Conservation (phyloP, 2,329 filamentous ascomycete genomes). For the Madurella mycetomatis region DNA sequence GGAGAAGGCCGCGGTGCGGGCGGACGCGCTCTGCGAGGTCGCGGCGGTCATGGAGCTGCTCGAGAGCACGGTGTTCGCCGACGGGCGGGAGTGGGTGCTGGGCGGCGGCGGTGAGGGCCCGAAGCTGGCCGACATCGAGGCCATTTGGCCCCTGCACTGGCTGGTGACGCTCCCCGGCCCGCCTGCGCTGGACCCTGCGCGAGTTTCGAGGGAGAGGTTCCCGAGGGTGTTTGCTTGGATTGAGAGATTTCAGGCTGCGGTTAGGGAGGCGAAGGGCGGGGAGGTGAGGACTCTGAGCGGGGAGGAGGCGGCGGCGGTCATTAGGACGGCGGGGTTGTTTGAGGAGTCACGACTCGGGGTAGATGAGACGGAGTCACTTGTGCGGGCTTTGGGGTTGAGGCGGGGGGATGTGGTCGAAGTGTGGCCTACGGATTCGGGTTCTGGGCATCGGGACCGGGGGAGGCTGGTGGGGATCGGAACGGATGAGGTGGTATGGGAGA, state of each 20-base stretch:
- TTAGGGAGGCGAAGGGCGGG: constrained; percentile 39
- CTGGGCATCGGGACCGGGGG: constrained; percentile 54
- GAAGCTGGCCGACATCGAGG: constrained; percentile 64
- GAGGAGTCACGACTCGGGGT: constrained; percentile 40
- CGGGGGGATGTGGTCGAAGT: constrained; percentile 53
- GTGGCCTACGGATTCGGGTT: constrained; percentile 60
- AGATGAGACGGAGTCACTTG: constrained; percentile 46
- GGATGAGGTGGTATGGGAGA: constrained; percentile 56
- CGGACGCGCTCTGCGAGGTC: constrained; percentile 55
- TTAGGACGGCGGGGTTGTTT: constrained; percentile 43
- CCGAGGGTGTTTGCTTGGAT: constrained; percentile 63
- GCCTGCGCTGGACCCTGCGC: constrained; percentile 43
- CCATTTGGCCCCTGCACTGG: constrained; percentile 66
- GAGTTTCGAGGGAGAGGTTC: constrained; percentile 48
- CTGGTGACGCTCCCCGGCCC: constrained; percentile 50
- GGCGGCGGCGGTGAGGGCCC: constrained; percentile 41
- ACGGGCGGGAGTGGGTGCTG: constrained; percentile 63
- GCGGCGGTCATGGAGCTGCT: constrained; percentile 51
- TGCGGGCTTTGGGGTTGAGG: constrained; percentile 42
- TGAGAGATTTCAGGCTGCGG: constrained; percentile 50
- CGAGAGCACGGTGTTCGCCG: constrained; percentile 58
- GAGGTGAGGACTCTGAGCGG: constrained; percentile 46
- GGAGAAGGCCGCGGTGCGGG: constrained; percentile 32
- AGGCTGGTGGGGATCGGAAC: constrained; percentile 47
- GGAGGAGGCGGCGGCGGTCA: constrained; percentile 44